A percentile compares a stretch with the other conserved stretches of the same genome.
Evolutionary conservation across 805 yeast genomes (phyloP).

Genomic region (Metschnikowia sp.): DNA sequence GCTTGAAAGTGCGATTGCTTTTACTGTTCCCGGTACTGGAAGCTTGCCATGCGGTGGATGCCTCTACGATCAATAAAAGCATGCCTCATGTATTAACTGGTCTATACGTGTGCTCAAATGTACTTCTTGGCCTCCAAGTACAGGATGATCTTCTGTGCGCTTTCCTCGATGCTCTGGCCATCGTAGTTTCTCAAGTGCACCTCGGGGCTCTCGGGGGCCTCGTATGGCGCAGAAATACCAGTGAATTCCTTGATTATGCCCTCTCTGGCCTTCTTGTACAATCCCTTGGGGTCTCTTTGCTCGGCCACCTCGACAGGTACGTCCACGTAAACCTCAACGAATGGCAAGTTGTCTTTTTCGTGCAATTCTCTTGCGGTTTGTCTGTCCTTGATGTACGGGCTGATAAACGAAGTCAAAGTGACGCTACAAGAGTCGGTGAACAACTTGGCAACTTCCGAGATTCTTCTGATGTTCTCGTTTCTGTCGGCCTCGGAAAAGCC

Average conservation of each 20-base stretch:
- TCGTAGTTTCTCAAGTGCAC: conserved; percentile 70
- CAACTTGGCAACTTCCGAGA: conserved; percentile 88
- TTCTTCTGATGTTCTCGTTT: conserved; percentile 92
- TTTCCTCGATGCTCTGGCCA: conserved; percentile 69
- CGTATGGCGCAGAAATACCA: conserved; percentile 94
- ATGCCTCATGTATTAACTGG: too few relatives aligned
- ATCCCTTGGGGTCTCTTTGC: conserved; percentile 95
- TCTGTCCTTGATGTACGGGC: conserved; percentile 86
- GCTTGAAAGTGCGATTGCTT: not conserved
- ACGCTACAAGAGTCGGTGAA: conserved; percentile 91
- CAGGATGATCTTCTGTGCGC: conserved; percentile 67
- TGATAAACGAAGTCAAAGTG: conserved; percentile 86
- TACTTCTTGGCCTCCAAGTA: conserved; percentile 56
- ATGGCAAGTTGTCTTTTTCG: conserved; percentile 68
- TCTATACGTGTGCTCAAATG: conserved; percentile 16
- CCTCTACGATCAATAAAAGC: too few relatives aligned
- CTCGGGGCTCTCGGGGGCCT: conserved; percentile 85
- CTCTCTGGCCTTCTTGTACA: conserved; percentile 94
- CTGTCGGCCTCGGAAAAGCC: conserved; percentile 91
- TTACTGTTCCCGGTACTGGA: not conserved
- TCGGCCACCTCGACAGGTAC: conserved; percentile 95
- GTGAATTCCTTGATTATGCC: conserved; percentile 93
- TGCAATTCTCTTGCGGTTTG: conserved; percentile 83
- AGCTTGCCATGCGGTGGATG: too few relatives aligned
- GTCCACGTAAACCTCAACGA: conserved; percentile 87